Evolutionary conservation across 257 asterid genomes (phyloP), one percentile per base, ranked within the genome.

Genomic region (Solanum gracilifrons): DNA sequence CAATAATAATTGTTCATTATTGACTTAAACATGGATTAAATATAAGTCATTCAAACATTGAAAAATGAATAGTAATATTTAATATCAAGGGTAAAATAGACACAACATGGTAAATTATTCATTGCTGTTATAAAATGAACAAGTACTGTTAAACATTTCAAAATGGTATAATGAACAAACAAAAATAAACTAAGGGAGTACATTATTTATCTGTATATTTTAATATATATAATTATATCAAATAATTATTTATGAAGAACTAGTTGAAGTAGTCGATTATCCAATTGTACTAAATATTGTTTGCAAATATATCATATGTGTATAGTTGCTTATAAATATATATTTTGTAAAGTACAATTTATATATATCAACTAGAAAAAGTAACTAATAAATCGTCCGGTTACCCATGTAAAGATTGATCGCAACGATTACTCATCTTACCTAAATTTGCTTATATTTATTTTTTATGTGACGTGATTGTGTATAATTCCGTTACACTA

Each of bases 101-200:
- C 58, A 55, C 1, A 51, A 6, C n/a, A 55, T 55, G n/a, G 1
- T 18, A 55, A 55, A 20, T 55, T 55, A 55, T 55, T 55, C 11
- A 20, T 55, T 20, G 11, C 3, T 3, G 0, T 55, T 55, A 55
- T 55, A 55, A 55, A 20, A 3, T 55, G 9, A 3, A 55, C 11
- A 55, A 18, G 0, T 55, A 55, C 0, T 18, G 4, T 18, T 55
- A 18, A 6, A 18, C 4, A 1, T 18, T 18, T 0, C 10, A 55
- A 55, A 55, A 55, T 55, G 1, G 0, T 55, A 55, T 55, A 55
- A 7, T 55, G 64, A 8, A 55, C 64, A 18, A 18, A 18, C 18
- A 55, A 55, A 55, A 20, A 55, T 55, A 0, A 3, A 55, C 4
- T 6, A 23, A 55, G 25, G 25, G 5, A 55, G 64, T 55, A 55